Evolutionary conservation across 352 stramenopile genomes (phyloP).

Genomic region (Phytophthora pinifolia): DNA sequence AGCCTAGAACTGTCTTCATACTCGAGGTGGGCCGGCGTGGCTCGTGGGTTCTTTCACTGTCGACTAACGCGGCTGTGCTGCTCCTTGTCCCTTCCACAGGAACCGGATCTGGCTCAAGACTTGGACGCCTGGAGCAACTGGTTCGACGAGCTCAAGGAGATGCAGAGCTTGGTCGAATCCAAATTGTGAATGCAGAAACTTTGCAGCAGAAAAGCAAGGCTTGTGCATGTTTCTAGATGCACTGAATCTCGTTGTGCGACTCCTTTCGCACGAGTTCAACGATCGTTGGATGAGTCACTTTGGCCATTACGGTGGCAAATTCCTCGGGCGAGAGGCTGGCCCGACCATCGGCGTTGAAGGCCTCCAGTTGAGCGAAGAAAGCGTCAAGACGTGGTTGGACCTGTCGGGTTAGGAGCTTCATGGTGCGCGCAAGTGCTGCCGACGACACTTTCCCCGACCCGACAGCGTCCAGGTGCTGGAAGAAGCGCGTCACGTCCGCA

Average conservation of each 20-base stretch:
- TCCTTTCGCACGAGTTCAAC: slow-evolving; percentile 56
- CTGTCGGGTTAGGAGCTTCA: slow-evolving; percentile 52
- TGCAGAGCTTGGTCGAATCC: slow-evolving; percentile 48
- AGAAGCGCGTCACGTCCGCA: slow-evolving; percentile 34
- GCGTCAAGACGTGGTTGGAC: slow-evolving; percentile 21
- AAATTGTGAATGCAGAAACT: slow-evolving; percentile 24
- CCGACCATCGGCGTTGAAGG: slow-evolving; percentile 16
- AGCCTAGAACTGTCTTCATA: slow-evolving; percentile 52
- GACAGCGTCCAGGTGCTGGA: slow-evolving; percentile 52
- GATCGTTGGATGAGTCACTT: slow-evolving; percentile 34
- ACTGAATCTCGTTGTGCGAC: slow-evolving; percentile 52
- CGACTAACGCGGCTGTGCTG: background rate
- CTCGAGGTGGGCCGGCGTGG: slow-evolving; percentile 46
- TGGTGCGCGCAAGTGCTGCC: slow-evolving; percentile 27
- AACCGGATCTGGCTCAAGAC: slow-evolving; percentile 73
- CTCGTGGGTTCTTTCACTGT: background rate
- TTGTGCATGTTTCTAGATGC: slow-evolving; percentile 37
- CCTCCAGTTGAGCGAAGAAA: slow-evolving; percentile 27
- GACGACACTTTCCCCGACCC: slow-evolving; percentile 56
- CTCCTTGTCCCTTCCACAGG: slow-evolving; percentile 32
- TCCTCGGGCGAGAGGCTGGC: slow-evolving; percentile 30
- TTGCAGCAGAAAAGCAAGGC: background rate
- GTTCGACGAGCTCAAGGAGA: slow-evolving; percentile 76
- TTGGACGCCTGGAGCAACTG: slow-evolving; percentile 79
- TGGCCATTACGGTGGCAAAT: slow-evolving; percentile 38